Conservation (phyloP, 2,329 filamentous ascomycete genomes). For the Dactylellina parvicollis region DNA sequence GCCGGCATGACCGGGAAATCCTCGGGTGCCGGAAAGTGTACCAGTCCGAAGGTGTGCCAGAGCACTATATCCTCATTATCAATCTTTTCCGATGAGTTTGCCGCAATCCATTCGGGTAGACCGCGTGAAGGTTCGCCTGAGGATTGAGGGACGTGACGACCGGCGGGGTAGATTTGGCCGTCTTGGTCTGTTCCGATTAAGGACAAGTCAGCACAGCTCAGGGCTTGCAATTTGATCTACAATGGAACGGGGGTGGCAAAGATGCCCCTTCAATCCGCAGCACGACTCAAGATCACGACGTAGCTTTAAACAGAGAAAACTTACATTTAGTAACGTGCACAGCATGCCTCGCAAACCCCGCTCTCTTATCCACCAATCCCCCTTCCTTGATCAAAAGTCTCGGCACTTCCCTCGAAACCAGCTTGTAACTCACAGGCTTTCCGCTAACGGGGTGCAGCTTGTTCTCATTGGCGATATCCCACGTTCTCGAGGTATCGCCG, state of each 20-base stretch:
- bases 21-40: constrained; percentile 87
- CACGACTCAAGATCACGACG: neutral
- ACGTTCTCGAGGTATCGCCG: constrained; percentile 79
- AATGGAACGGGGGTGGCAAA: constrained; percentile 7
- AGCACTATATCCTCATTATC: constrained; percentile 87
- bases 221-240: neutral
- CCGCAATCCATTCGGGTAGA: constrained; percentile 77
- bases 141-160: constrained; percentile 87
- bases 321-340: constrained; percentile 90
- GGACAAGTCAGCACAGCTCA: constrained; percentile 23
- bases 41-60: constrained; percentile 93
- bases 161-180: constrained; percentile 83
- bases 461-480: constrained; percentile 88
- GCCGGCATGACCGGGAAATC: constrained; percentile 93
- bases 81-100: constrained; percentile 68
- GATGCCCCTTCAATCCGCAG: constrained; percentile 21
- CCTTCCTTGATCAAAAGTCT: constrained; percentile 80
- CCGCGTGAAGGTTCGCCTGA: constrained; percentile 79
- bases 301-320: constrained; percentile 58
- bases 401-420: constrained; percentile 86
- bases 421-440: constrained; percentile 86
- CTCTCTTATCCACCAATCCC: constrained; percentile 86
- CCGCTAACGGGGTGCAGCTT: constrained; percentile 86
- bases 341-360: constrained; percentile 85
- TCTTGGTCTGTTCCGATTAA: constrained; percentile 71